A percentile compares a stretch with the other conserved stretches of the same genome.
These are phyloP conservation scores for Globisporangium spinosum DNA, from an alignment of 352 stramenopile species.

Conservation along the genomic window DNA sequence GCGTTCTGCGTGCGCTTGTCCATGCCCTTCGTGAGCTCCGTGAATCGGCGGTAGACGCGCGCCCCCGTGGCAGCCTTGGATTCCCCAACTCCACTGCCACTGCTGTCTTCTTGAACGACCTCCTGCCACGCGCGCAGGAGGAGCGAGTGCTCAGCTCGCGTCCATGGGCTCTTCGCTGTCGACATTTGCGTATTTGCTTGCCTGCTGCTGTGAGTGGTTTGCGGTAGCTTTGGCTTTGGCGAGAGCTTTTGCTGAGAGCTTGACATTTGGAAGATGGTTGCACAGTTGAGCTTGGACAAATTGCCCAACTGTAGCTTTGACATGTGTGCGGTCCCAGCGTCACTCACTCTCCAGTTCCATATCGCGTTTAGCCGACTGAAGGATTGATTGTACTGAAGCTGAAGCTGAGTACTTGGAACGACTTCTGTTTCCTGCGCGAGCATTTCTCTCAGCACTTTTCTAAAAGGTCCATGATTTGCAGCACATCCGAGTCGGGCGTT, in stretches of 20 bases:
- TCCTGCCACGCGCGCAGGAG: slow-evolving; percentile 7
- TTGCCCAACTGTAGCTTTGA: background rate
- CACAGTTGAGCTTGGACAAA: background rate
- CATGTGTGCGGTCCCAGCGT: background rate
- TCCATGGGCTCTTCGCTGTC: background rate
- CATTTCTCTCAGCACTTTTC: too few species aligned
- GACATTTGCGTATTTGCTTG: background rate
- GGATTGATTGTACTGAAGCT: background rate
- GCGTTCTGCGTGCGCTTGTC: slow-evolving; percentile 1
- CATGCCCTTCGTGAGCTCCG: background rate
- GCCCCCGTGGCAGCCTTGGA: background rate
- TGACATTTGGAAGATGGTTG: background rate
- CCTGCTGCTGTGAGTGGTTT: background rate
- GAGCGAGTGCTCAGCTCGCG: background rate
- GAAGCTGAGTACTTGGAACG: background rate
- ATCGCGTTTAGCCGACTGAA: background rate
- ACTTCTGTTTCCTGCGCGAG: too few species aligned
- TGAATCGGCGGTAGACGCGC: slow-evolving; percentile 3
- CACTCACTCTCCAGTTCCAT: background rate
- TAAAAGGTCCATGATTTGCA: too few species aligned
- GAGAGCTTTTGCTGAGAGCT: background rate
- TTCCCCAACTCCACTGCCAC: background rate
- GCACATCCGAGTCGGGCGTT: too few species aligned
- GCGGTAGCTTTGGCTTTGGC: background rate
- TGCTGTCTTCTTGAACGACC: background rate